phyloP scores from a whole-genome alignment of 2,329 filamentous ascomycete genomes.

The Ophiosphaerella narmari region DNA sequence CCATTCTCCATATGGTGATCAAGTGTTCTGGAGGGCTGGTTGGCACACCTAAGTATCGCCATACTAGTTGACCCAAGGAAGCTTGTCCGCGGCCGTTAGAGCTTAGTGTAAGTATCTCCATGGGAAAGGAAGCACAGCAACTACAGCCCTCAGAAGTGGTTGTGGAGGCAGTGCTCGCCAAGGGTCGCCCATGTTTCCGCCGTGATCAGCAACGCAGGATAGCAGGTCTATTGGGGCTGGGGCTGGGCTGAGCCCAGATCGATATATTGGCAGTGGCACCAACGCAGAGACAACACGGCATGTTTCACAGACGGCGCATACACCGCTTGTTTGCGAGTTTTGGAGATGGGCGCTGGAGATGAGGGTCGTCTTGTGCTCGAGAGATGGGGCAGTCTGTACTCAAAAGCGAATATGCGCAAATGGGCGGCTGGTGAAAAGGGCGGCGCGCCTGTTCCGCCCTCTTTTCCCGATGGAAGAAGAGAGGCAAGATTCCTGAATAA shows the following conservation, averaged over 20 bases:
- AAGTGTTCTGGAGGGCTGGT: too few species aligned
- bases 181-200: constrained; percentile 5
- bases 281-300: not conserved
- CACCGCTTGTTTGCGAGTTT: constrained; percentile 16
- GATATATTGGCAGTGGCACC: constrained; percentile 9
- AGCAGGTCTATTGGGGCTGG: not conserved
- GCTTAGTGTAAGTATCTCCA: too few species aligned
- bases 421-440: constrained; percentile 26
- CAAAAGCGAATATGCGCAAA: not conserved
- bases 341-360: not conserved
- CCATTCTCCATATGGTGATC: too few species aligned
- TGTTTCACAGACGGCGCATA: constrained; percentile 11
- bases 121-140: too few species aligned
- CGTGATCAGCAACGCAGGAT: constrained; percentile 7
- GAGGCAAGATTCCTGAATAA: constrained; percentile 10
- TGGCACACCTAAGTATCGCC: too few species aligned
- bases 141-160: too few species aligned
- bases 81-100: too few species aligned
- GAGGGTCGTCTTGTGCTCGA: too few species aligned
- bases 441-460: constrained; percentile 33
- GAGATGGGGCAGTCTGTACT: too few species aligned
- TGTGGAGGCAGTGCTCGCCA: too few species aligned
- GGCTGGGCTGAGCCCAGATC: constrained; percentile 10
- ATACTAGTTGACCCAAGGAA: too few species aligned
- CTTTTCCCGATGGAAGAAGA: constrained; percentile 25